Percentiles rank a stretch among this genome's conserved stretches.
Conservation (phyloP, 148 eudicot species). For the Gaultheria prostrata region DNA sequence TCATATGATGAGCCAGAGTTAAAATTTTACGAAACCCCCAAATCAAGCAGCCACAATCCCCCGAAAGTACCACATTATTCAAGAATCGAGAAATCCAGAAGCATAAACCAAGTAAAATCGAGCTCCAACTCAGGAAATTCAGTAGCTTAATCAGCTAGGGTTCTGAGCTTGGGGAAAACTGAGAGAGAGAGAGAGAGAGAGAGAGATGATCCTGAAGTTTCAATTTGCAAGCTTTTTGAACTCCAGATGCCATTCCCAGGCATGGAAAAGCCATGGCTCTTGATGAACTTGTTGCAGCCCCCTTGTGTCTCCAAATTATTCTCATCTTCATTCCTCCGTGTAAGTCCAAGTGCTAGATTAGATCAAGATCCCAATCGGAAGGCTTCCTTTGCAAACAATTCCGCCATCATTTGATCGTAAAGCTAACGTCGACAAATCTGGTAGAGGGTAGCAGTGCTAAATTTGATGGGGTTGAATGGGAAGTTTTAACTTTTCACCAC, state of each 20-base stretch:
- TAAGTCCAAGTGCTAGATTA: neutral
- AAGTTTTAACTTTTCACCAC: neutral
- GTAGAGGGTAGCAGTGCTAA: neutral
- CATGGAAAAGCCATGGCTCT: too few species aligned
- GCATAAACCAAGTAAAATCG: too few species aligned
- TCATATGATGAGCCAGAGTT: neutral
- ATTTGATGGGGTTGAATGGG: neutral
- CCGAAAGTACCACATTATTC: neutral
- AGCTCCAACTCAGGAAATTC: neutral
- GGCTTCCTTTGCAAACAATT: neutral
- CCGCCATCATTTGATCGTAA: neutral
- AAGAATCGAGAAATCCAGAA: neutral
- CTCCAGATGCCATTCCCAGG: too few species aligned
- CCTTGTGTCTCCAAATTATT: neutral
- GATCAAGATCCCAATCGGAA: neutral
- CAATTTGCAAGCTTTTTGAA: neutral
- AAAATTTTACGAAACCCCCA: neutral
- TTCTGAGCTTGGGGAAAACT: neutral
- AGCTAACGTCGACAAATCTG: neutral
- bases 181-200: neutral
- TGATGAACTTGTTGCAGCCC: too few species aligned
- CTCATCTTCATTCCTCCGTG: neutral
- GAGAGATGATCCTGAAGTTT: neutral
- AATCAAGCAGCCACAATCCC: neutral
- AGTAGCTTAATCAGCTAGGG: neutral